These are phyloP conservation scores for Blepharisma undulans DNA, from an alignment of 169 alveolate genomes.

Conservation along the genomic window DNA sequence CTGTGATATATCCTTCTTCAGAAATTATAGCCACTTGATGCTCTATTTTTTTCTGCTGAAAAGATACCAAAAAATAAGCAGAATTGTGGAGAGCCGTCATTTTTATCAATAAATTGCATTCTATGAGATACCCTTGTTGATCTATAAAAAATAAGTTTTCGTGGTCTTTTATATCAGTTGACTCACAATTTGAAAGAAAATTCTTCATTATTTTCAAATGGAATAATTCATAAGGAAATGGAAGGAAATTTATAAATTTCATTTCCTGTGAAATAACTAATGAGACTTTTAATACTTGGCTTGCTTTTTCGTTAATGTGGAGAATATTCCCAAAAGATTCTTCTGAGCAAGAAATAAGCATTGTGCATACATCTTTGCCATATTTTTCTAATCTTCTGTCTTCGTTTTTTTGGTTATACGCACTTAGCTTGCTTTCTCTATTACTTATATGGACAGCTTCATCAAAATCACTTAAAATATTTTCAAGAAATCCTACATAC, in stretches of 20 bases:
- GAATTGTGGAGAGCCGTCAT: neutral
- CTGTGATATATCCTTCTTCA: neutral
- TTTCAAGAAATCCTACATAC: neutral
- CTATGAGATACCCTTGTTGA: neutral
- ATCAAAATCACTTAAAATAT: neutral
- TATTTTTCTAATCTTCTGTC: neutral
- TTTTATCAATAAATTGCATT: neutral
- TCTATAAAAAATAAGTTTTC: neutral
- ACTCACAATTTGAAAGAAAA: neutral
- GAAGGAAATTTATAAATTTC: neutral
- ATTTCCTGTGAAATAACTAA: neutral
- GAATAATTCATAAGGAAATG: neutral
- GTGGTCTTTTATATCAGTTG: neutral
- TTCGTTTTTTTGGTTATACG: neutral
- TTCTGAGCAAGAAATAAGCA: neutral
- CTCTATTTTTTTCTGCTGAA: neutral
- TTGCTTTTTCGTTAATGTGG: neutral
- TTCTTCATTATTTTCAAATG: neutral
- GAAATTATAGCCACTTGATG: neutral
- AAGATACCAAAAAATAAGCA: neutral
- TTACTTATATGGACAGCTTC: neutral
- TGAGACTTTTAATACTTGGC: neutral
- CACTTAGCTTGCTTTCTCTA: neutral
- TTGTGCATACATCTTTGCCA: neutral
- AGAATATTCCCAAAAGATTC: neutral